A percentile compares a stretch with the other conserved stretches of the same genome.
Evolutionary conservation across 106 monocot genomes (phyloP).

Genomic region (Phalaenopsis equestris): DNA sequence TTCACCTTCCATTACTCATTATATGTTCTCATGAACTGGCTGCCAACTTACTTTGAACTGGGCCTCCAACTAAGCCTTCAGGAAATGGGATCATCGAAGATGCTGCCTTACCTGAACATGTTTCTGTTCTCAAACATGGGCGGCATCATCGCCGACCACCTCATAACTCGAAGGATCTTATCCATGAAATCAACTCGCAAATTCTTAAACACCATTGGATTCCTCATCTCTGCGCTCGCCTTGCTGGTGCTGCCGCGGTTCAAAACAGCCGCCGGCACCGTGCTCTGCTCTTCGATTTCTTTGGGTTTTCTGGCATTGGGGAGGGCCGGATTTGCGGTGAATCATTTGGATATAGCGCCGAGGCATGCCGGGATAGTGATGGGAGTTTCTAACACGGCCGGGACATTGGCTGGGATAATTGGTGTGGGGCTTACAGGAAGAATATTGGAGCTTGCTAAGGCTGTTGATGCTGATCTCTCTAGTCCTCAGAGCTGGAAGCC

Average conservation of each 20-base stretch:
- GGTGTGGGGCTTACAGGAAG: constrained; percentile 82
- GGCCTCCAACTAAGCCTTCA: constrained; percentile 85
- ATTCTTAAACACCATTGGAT: constrained; percentile 69
- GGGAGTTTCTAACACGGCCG: constrained; percentile 94
- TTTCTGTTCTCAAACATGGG: constrained; percentile 90
- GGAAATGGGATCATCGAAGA: constrained; percentile 92
- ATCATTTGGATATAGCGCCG: constrained; percentile 92
- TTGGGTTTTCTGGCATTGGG: constrained; percentile 92
- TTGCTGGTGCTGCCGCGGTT: constrained; percentile 66
- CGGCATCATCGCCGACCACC: constrained; percentile 62
- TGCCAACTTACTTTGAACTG: constrained; percentile 82
- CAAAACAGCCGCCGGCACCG: constrained; percentile 45
- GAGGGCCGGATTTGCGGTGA: constrained; percentile 90
- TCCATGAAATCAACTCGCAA: constrained; percentile 65
- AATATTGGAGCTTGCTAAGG: constrained; percentile 61
- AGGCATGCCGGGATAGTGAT: constrained; percentile 89
- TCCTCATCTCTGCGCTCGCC: constrained; percentile 53
- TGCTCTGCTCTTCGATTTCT: constrained; percentile 67
- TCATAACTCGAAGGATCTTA: constrained; percentile 60
- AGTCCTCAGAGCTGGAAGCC: constrained; percentile 65
- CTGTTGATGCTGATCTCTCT: constrained; percentile 46
- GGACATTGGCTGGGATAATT: constrained; percentile 84
- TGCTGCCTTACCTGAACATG: constrained; percentile 93
- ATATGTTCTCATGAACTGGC: constrained; percentile 95
- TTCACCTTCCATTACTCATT: constrained; percentile 93